phyloP scores from a whole-genome alignment of 129 eudicot genomes.

The Calendula officinalis region DNA sequence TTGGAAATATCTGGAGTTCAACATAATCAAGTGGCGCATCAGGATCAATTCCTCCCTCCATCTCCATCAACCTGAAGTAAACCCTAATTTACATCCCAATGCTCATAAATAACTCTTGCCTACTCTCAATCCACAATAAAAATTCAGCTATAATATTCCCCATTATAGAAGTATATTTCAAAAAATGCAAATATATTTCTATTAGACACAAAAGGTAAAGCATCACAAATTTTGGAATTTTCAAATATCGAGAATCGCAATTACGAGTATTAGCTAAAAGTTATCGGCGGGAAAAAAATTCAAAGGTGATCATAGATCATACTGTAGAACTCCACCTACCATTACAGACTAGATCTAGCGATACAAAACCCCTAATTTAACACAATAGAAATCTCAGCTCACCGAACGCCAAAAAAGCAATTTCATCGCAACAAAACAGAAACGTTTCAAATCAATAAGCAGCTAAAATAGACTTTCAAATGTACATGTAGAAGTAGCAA shows the following conservation, averaged over 20 bases:
- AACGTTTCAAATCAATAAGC: neutral
- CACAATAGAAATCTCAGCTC: slow-evolving; percentile 13
- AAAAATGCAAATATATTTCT: slow-evolving; percentile 17
- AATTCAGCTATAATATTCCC: slow-evolving; percentile 11
- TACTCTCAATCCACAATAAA: slow-evolving; percentile 10
- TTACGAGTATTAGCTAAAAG: slow-evolving; percentile 1
- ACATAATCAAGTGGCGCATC: slow-evolving; percentile 62
- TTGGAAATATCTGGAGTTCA: slow-evolving; percentile 62
- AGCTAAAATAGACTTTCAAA: slow-evolving; percentile 15
- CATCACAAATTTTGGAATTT: neutral
- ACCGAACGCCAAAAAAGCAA: slow-evolving; percentile 4
- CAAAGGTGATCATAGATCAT: slow-evolving; percentile 6
- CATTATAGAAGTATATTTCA: neutral
- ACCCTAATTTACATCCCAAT: slow-evolving; percentile 15
- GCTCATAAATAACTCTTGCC: neutral
- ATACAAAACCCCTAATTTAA: slow-evolving; percentile 4
- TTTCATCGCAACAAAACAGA: neutral
- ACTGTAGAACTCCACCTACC: slow-evolving; percentile 14
- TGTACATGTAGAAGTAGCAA: neutral
- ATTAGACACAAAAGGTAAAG: slow-evolving; percentile 5
- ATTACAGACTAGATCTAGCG: slow-evolving; percentile 38
- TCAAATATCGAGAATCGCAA: neutral
- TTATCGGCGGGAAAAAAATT: slow-evolving; percentile 2
- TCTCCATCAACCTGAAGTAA: slow-evolving; percentile 43
- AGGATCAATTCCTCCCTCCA: slow-evolving; percentile 66